A percentile compares a stretch with the other conserved stretches of the same genome.
phyloP scores from a whole-genome alignment of 1,284 basidiomycete genomes.

The Cystobasidiaceae sp. region DNA sequence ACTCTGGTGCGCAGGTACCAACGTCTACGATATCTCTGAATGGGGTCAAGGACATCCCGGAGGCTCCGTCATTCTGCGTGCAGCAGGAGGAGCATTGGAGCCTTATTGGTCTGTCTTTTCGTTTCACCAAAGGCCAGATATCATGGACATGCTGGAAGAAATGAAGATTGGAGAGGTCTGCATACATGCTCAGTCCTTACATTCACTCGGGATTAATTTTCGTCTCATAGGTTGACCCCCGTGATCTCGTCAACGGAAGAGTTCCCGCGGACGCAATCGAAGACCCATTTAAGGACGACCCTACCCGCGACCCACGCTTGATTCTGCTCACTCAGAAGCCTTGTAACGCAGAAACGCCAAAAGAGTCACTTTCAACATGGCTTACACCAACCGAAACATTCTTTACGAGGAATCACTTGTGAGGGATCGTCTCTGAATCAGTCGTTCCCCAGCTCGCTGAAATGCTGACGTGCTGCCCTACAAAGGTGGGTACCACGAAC shows the following conservation, averaged over 20 bases:
- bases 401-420: conserved; percentile 29
- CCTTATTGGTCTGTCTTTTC: conserved; percentile 29
- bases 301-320: conserved; percentile 19
- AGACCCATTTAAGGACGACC: conserved; percentile 28
- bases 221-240: conserved; percentile 8
- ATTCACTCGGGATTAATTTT: background rate
- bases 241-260: conserved; percentile 26
- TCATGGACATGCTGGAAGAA: conserved; percentile 24
- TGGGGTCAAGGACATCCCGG: conserved; percentile 22
- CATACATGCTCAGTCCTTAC: no score
- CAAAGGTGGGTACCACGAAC: conserved; percentile 21
- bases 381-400: conserved; percentile 22
- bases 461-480: background rate
- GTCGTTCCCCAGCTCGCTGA: no score
- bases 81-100: conserved; percentile 23
- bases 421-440: no score
- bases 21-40: conserved; percentile 28
- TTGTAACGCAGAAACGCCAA: conserved; percentile 28
- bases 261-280: conserved; percentile 29
- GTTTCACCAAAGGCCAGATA: conserved; percentile 14
- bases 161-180: conserved; percentile 26
- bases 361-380: conserved; percentile 7
- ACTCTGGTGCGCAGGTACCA: background rate
- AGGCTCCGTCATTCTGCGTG: conserved; percentile 20
- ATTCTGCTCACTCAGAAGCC: conserved; percentile 25